phyloP scores from a whole-genome alignment of 305 asterid genomes.

The Fraxinus paxiana region DNA sequence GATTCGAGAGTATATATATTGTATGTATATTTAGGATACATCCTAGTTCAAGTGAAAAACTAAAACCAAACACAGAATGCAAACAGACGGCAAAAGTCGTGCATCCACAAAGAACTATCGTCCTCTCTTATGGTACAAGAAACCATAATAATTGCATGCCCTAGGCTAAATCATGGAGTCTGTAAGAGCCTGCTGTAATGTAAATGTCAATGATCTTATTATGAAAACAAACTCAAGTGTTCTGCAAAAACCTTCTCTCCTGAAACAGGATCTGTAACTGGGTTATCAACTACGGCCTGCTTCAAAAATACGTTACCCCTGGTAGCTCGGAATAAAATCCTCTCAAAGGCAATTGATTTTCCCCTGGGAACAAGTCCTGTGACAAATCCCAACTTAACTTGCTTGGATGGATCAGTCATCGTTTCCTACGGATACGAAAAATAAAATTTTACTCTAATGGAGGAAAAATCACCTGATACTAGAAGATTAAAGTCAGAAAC shows the following conservation, averaged over 20 bases:
- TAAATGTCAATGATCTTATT: background rate
- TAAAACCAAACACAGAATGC: background rate
- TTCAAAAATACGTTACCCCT: slow-evolving; percentile 90
- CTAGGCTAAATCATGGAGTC: background rate
- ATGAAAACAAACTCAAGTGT: slow-evolving; percentile 10
- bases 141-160: background rate
- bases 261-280: slow-evolving; percentile 78
- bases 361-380: slow-evolving; percentile 93
- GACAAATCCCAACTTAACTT: slow-evolving; percentile 83
- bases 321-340: slow-evolving; percentile 96
- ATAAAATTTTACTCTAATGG: slow-evolving; percentile 18
- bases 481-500: slow-evolving; percentile 13
- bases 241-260: slow-evolving; percentile 75
- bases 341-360: slow-evolving; percentile 89
- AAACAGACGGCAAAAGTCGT: background rate
- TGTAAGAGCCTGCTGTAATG: background rate
- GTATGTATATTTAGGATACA: background rate
- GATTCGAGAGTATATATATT: background rate
- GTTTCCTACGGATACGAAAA: slow-evolving; percentile 45
- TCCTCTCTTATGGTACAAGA: background rate
- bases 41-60: background rate
- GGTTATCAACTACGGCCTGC: slow-evolving; percentile 76
- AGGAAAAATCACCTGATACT: slow-evolving; percentile 17
- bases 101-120: background rate
- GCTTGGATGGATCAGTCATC: slow-evolving; percentile 70